Conservation (phyloP, 345 rosid species). For the Gossypium mustelinum region DNA sequence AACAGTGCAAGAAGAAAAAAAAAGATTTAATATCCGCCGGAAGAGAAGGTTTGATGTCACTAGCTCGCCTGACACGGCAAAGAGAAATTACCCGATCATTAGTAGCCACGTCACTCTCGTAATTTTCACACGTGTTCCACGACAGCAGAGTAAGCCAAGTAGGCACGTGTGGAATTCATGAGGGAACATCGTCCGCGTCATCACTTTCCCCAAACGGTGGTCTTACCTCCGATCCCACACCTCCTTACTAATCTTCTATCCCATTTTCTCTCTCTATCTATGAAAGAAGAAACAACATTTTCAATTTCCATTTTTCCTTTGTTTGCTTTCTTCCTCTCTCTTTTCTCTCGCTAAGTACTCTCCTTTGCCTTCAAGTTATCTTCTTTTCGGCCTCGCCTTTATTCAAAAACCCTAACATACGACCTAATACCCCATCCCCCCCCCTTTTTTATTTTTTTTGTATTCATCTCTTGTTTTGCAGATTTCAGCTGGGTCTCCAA, state of each 20-base stretch:
- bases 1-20: too few species aligned
- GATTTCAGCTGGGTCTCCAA: conserved; percentile 23
- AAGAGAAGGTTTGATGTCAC: background rate
- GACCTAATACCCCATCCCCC: background rate
- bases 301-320: background rate
- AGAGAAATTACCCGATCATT: background rate
- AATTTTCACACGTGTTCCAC: conserved; percentile 15
- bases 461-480: conserved; percentile 10
- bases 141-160: background rate
- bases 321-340: background rate
- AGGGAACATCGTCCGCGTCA: conserved; percentile 35
- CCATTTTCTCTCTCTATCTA: background rate
- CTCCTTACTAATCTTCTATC: background rate
- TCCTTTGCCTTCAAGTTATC: conserved; percentile 28
- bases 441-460: background rate
- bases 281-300: background rate
- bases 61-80: background rate
- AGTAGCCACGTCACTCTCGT: background rate
- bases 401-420: conserved; percentile 17
- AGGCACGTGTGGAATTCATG: conserved; percentile 22
- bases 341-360: conserved; percentile 13
- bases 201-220: background rate
- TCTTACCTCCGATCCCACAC: background rate
- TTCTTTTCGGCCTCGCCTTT: conserved; percentile 1
- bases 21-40: background rate